phyloP scores from a whole-genome alignment of 345 rosid genomes.

The Citrus sp. region DNA sequence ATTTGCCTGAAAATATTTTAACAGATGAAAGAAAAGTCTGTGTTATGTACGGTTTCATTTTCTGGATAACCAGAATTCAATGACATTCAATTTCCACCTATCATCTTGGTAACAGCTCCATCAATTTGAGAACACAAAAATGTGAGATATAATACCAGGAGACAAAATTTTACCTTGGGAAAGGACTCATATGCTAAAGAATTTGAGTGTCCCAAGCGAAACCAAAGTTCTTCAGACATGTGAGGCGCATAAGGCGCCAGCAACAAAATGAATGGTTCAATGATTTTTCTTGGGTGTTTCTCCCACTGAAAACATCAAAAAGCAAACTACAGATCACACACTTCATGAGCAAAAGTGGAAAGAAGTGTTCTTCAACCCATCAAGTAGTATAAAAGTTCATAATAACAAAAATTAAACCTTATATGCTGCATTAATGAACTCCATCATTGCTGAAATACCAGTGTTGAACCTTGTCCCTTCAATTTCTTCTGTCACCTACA shows the following conservation, averaged over 20 bases:
- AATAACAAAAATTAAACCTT: constrained; percentile 46
- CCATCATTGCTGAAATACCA: constrained; percentile 98
- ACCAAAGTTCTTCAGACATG: constrained; percentile 98
- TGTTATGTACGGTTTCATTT: background rate
- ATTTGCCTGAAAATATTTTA: constrained; percentile 50
- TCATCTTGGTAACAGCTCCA: background rate
- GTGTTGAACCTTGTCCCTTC: constrained; percentile 94
- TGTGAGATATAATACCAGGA: background rate
- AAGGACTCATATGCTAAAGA: constrained; percentile 69
- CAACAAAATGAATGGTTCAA: constrained; percentile 70
- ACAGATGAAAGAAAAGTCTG: background rate
- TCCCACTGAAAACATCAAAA: constrained; percentile 59
- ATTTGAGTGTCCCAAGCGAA: constrained; percentile 56
- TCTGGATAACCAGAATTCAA: background rate
- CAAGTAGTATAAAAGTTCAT: background rate
- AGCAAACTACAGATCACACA: background rate
- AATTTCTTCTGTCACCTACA: constrained; percentile 83
- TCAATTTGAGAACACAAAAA: background rate
- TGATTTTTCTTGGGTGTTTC: constrained; percentile 59
- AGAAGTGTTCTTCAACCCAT: background rate
- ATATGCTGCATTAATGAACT: constrained; percentile 81
- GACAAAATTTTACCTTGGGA: constrained; percentile 48
- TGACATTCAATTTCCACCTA: background rate
- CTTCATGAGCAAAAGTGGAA: background rate
- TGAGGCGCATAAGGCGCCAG: constrained; percentile 94